phyloP scores from a whole-genome alignment of 306 rosid species.

The Cajanus cajan region DNA sequence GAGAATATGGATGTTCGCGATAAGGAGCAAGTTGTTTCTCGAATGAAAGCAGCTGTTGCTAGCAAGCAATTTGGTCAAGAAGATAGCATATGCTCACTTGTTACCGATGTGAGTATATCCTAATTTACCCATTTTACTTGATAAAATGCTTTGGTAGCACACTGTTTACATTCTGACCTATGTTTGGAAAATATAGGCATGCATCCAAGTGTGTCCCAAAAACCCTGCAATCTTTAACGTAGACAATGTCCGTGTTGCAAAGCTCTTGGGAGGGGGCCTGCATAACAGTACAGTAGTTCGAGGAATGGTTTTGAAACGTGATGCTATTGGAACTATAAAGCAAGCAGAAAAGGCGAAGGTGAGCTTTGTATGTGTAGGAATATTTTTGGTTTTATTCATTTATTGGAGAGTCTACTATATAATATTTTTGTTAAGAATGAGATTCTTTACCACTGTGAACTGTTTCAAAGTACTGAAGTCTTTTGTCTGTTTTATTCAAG shows the following conservation, averaged over 20 bases:
- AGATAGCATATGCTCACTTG: conserved; percentile 76
- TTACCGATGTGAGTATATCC: conserved; percentile 69
- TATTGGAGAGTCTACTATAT: neutral
- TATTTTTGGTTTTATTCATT: conserved; percentile 4
- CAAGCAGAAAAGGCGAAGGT: conserved; percentile 81
- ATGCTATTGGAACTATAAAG: conserved; percentile 80
- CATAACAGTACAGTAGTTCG: conserved; percentile 72
- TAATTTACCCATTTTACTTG: conserved; percentile 15
- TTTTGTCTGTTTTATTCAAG: conserved; percentile 43
- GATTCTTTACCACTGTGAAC: neutral
- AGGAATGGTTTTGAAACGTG: conserved; percentile 83
- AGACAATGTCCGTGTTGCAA: conserved; percentile 91
- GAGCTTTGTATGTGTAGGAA: conserved; percentile 20
- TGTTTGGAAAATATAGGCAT: conserved; percentile 56
- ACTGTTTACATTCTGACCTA: neutral
- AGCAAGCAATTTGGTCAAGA: conserved; percentile 98
- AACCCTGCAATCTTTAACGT: conserved; percentile 90
- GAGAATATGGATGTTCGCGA: conserved; percentile 88
- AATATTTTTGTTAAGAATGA: neutral
- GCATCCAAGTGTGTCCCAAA: conserved; percentile 94
- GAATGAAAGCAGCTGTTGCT: conserved; percentile 94
- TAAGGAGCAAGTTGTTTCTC: conserved; percentile 73
- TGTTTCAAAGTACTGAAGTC: conserved; percentile 4
- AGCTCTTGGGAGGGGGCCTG: conserved; percentile 90
- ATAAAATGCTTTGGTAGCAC: neutral